Evolutionary conservation across 2,329 filamentous ascomycete genomes (phyloP).

Genomic region (Aureobasidium sp.): DNA sequence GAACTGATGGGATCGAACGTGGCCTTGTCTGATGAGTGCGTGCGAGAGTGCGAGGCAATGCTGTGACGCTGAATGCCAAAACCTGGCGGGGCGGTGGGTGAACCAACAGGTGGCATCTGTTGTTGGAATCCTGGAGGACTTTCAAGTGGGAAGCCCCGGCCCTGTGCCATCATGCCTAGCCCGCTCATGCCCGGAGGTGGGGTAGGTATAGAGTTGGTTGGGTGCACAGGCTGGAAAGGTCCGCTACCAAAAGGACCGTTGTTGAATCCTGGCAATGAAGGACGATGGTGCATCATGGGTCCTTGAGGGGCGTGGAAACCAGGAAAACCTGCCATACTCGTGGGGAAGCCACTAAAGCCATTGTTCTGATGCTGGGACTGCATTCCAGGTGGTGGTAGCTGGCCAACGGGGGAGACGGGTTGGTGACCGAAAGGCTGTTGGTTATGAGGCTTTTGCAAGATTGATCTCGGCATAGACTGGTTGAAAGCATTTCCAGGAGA

Average conservation of each 20-base stretch:
- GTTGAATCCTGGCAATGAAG: constrained; percentile 48
- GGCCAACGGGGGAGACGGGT: constrained; percentile 50
- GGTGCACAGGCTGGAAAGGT: constrained; percentile 45
- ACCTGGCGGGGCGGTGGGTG: constrained; percentile 31
- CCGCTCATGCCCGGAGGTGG: constrained; percentile 54
- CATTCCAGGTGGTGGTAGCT: constrained; percentile 49
- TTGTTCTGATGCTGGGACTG: constrained; percentile 37
- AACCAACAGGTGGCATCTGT: constrained; percentile 22
- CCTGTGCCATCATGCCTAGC: constrained; percentile 53
- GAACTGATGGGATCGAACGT: constrained; percentile 53
- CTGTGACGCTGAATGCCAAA: constrained; percentile 29
- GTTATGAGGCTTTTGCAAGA: constrained; percentile 52
- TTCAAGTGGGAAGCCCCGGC: constrained; percentile 49
- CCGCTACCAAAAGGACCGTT: constrained; percentile 45
- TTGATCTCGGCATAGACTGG: constrained; percentile 56
- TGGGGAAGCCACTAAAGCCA: constrained; percentile 37
- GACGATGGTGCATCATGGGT: constrained; percentile 50
- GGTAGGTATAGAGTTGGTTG: constrained; percentile 42
- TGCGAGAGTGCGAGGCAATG: constrained; percentile 60
- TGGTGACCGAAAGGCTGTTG: constrained; percentile 49
- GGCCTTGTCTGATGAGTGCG: constrained; percentile 58
- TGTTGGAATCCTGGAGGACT: constrained; percentile 50
- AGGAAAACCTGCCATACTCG: constrained; percentile 48
- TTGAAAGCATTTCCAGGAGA: constrained; percentile 54
- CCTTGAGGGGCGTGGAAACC: constrained; percentile 39